Base-by-base conservation (phyloP, 805 yeast species). In the Saturnispora ahearnii region DNA sequence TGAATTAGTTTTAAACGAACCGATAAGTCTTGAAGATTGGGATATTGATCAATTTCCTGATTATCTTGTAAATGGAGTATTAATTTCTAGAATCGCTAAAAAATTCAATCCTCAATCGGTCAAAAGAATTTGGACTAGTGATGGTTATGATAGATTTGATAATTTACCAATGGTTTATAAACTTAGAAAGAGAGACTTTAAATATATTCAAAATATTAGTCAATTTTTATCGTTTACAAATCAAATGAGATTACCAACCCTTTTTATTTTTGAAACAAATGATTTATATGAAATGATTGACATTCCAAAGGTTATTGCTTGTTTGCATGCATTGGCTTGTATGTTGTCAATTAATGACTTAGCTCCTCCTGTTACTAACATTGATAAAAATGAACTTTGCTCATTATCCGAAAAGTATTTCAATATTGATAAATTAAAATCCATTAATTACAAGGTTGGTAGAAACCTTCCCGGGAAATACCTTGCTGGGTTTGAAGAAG, bases 251-350 rank as follows among this genome's bases (percentile, higher is more conserved):
- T 80, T 93, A 56, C 99, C 98, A 0, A 90, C 87, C 50, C 73
- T 89, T 49, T 93, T 90, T 64, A 76, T 85, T 45, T 93, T 93
- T 62, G 99, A 91, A 63, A 76, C 90, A 51, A 89, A 96, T 3
- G 99, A 93, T 65, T 72, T 93, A 34, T 93, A 89, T 66, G 97
- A 93, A 61, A 83, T 84, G 61, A 90, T 88, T 60, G 86, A 91
- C 61, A 77, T 90, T 21, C 98, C 98, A 13, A 90, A 87, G 61
- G 98, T 93, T 26, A 84, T 93, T 62, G 89, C 88, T 66, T 90
- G 97, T 57, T 67, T 93, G 34, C 96, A 91, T 68, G 96, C 96
- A 2, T 68, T 91, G 55, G 81, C 89, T 46, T 87, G 78, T 57
- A 78, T 87, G 62, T 72, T 93, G 49, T 74, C 82, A 52, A 72